A percentile compares a stretch with the other conserved stretches of the same genome.
These are phyloP conservation scores for Backusella macrospora DNA, from an alignment of 192 early-diverging fungal species.

Conservation along the genomic window DNA sequence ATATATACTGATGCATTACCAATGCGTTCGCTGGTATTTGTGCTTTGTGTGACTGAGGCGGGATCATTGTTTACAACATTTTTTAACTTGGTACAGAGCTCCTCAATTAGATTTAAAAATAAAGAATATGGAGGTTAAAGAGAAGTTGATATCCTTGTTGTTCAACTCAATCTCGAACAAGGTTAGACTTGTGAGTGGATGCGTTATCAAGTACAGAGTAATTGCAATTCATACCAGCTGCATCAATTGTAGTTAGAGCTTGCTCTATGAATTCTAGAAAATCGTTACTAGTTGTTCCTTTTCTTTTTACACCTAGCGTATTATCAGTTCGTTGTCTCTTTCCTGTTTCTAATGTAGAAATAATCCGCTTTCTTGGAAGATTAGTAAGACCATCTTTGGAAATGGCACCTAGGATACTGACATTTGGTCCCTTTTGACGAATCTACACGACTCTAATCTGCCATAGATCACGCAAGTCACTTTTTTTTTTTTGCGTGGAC, in stretches of 20 bases:
- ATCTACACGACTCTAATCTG: no score
- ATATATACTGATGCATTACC: neutral
- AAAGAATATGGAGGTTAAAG: slow-evolving; percentile 21
- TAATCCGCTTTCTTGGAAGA: neutral
- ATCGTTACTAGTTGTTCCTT: slow-evolving; percentile 1
- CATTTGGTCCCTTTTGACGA: no score
- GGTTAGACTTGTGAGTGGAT: slow-evolving; percentile 12
- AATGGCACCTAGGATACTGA: no score
- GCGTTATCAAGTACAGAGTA: slow-evolving; percentile 29
- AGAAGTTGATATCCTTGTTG: slow-evolving; percentile 14
- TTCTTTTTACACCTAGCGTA: neutral
- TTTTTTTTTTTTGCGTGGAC: no score
- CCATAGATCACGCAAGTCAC: no score
- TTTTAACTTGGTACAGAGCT: slow-evolving; percentile 36
- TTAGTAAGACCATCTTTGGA: slow-evolving; percentile 11
- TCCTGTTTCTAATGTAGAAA: neutral
- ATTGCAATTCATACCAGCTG: slow-evolving; percentile 1
- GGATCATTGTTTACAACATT: slow-evolving; percentile 18
- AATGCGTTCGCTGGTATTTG: slow-evolving; percentile 23
- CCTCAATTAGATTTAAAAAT: slow-evolving; percentile 30
- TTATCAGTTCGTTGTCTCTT: neutral
- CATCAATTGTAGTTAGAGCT: slow-evolving; percentile 10
- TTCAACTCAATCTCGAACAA: slow-evolving; percentile 10
- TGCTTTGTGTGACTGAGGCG: slow-evolving; percentile 7
- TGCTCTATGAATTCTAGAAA: slow-evolving; percentile 6